phyloP scores from a whole-genome alignment of 2,329 filamentous ascomycete genomes.

The Colletotrichum tofieldiae region DNA sequence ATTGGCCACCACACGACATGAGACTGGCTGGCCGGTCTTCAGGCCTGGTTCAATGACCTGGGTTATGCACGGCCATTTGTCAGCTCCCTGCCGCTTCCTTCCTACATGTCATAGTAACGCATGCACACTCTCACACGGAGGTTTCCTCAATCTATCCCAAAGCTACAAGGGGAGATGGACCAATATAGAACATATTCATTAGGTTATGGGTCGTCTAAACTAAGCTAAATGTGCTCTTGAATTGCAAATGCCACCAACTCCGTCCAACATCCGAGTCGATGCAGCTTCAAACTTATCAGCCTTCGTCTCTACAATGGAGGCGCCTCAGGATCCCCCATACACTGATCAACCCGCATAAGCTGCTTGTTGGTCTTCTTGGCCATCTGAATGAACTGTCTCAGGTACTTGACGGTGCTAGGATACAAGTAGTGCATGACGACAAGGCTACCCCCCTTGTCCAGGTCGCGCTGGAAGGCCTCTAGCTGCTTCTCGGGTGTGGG shows the following conservation, averaged over 20 bases:
- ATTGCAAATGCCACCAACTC: neutral
- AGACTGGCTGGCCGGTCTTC: neutral
- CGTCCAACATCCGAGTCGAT: neutral
- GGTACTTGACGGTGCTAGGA: constrained; percentile 75
- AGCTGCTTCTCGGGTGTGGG: constrained; percentile 77
- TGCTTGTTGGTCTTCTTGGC: constrained; percentile 76
- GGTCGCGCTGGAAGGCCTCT: constrained; percentile 76
- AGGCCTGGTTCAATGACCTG: neutral
- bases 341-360: constrained; percentile 60
- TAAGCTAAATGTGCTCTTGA: neutral
- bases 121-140: neutral
- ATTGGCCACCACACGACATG: neutral
- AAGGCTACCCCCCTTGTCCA: constrained; percentile 73
- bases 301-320: constrained; percentile 47
- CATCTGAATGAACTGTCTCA: constrained; percentile 75
- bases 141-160: neutral
- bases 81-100: neutral
- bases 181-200: neutral
- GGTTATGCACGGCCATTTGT: neutral
- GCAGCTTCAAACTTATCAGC: neutral
- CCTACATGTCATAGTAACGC: too few species aligned
- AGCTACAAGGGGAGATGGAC: neutral
- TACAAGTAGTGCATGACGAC: constrained; percentile 81
- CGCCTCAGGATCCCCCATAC: constrained; percentile 55
- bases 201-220: neutral